Conservation (phyloP, 2,329 filamentous ascomycete species). For the Colletotrichum liaoningense region DNA sequence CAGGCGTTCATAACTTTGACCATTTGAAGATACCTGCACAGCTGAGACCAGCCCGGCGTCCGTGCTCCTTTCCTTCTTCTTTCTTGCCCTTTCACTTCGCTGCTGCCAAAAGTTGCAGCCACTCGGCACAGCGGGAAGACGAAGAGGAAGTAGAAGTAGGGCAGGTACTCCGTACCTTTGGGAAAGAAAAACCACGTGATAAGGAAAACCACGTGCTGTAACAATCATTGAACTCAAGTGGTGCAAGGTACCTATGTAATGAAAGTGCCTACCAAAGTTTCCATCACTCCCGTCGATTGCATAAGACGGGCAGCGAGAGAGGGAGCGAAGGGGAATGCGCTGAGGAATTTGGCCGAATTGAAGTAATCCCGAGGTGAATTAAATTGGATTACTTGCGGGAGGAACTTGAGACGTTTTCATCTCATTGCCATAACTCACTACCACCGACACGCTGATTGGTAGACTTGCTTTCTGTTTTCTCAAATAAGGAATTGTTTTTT, state of each 20-base stretch:
- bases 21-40: constrained; percentile 9
- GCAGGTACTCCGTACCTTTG: too few relatives aligned
- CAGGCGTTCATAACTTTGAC: constrained; percentile 22
- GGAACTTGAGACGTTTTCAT: neutral
- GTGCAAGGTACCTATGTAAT: neutral
- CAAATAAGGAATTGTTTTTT: neutral
- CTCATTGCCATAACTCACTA: neutral
- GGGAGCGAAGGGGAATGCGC: neutral
- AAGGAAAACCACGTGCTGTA: neutral
- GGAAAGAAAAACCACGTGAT: neutral
- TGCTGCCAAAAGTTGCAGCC: neutral
- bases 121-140: neutral
- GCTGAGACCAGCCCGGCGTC: neutral
- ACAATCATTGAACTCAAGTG: neutral
- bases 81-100: neutral
- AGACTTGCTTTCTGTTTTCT: neutral
- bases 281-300: too few relatives aligned
- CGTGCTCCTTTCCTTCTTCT: constrained; percentile 7
- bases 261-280: too few relatives aligned
- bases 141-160: neutral
- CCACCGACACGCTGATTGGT: neutral
- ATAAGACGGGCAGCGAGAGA: neutral
- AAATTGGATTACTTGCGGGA: neutral
- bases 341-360: neutral
- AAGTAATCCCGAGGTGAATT: neutral